These are phyloP conservation scores for Platanthera zijinensis DNA, from an alignment of 106 monocot species.

Conservation along the genomic window DNA sequence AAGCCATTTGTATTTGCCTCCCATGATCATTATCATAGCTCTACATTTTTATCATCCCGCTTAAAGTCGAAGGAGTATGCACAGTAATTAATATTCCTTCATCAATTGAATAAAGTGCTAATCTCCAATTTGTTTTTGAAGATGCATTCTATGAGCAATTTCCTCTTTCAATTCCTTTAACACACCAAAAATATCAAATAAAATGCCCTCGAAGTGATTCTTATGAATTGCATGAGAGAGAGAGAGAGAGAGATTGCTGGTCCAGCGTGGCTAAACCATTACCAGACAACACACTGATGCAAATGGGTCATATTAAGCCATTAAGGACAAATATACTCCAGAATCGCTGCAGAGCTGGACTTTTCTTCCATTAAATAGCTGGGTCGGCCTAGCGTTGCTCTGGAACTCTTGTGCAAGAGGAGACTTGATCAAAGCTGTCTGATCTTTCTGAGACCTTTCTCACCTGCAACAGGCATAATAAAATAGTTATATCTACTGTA, in stretches of 20 bases:
- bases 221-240: neutral
- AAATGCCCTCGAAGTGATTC: too few relatives aligned
- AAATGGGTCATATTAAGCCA: neutral
- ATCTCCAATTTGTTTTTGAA: too few relatives aligned
- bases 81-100: too few relatives aligned
- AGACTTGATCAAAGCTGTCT: constrained; percentile 21
- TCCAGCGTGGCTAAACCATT: neutral
- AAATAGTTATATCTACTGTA: neutral
- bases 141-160: too few relatives aligned
- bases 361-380: constrained; percentile 26
- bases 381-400: constrained; percentile 38
- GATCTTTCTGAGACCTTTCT: constrained; percentile 31
- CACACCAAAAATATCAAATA: too few relatives aligned
- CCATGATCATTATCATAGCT: too few relatives aligned
- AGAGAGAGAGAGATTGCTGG: neutral
- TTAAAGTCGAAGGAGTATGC: too few relatives aligned
- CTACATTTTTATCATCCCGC: too few relatives aligned
- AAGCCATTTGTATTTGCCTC: too few relatives aligned
- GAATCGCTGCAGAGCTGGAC: constrained; percentile 15
- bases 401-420: constrained; percentile 19
- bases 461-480: constrained; percentile 13
- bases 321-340: neutral
- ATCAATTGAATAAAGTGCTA: too few relatives aligned
- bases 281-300: neutral
- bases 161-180: too few relatives aligned